phyloP scores from a whole-genome alignment of 805 yeast species.

The Lachancea dasiensis region DNA sequence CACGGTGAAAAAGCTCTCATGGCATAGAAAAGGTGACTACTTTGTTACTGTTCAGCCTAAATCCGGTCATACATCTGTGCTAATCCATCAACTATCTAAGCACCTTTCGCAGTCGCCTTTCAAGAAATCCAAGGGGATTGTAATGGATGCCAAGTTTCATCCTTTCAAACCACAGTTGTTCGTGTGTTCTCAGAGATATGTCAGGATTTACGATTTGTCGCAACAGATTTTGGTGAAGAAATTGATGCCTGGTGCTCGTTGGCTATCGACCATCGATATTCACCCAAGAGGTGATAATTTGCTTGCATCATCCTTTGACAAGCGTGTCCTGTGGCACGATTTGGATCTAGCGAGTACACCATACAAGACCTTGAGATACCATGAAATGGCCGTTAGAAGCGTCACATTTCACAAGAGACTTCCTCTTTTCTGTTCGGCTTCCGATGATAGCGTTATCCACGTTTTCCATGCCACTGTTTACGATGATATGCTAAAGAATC shows the following conservation, averaged over 20 bases:
- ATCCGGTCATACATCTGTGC: constrained; percentile 77
- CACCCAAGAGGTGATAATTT: constrained; percentile 97
- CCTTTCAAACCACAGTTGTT: constrained; percentile 91
- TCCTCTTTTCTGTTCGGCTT: constrained; percentile 90
- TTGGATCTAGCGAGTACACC: constrained; percentile 84
- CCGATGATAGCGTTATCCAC: constrained; percentile 91
- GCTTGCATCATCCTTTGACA: constrained; percentile 87
- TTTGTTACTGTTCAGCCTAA: constrained; percentile 96
- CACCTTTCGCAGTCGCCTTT: constrained; percentile 96
- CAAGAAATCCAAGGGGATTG: constrained; percentile 84
- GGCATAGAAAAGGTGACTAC: constrained; percentile 98
- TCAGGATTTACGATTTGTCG: constrained; percentile 84
- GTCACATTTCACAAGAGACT: constrained; percentile 80
- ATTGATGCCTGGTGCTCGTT: constrained; percentile 90
- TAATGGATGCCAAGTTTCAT: constrained; percentile 95
- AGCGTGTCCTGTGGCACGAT: constrained; percentile 96
- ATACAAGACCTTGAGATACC: constrained; percentile 91
- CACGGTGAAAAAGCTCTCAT: constrained; percentile 72
- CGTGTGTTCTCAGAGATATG: constrained; percentile 89
- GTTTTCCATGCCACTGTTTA: constrained; percentile 96
- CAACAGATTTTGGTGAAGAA: constrained; percentile 80
- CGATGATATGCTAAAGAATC: constrained; percentile 84
- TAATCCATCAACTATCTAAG: constrained; percentile 90
- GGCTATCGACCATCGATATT: constrained; percentile 86
- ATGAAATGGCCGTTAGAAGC: constrained; percentile 87